phyloP scores from a whole-genome alignment of 1,139 yeast species.

The Sugiyamaella castrensis region DNA sequence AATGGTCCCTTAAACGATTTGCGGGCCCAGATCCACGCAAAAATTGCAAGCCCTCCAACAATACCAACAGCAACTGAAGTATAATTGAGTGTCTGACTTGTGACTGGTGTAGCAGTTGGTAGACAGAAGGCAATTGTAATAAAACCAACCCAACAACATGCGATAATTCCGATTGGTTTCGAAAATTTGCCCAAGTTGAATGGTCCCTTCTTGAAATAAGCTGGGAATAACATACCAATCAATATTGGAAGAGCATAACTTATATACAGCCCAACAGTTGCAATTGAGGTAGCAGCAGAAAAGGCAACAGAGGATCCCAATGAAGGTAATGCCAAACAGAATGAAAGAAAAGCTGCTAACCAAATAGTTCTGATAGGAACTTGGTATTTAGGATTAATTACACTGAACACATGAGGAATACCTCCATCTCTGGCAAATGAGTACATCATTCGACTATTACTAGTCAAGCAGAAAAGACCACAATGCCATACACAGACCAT shows the following conservation, averaged over 20 bases:
- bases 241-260: conserved; percentile 78
- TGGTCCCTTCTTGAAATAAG: conserved; percentile 66
- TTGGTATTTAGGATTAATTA: conserved; percentile 56
- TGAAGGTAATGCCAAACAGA: conserved; percentile 59
- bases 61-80: conserved; percentile 51
- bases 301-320: conserved; percentile 72
- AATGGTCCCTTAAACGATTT: conserved; percentile 25
- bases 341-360: conserved; percentile 65
- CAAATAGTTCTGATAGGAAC: conserved; percentile 73
- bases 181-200: conserved; percentile 58
- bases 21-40: conserved; percentile 31
- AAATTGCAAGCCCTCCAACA: conserved; percentile 27
- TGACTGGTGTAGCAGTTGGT: conserved; percentile 70
- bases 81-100: conserved; percentile 66
- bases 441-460: conserved; percentile 77
- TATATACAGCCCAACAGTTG: conserved; percentile 70
- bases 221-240: conserved; percentile 58
- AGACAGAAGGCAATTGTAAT: conserved; percentile 64
- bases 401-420: conserved; percentile 64
- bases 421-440: conserved; percentile 87
- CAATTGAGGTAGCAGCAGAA: conserved; percentile 84
- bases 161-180: conserved; percentile 61
- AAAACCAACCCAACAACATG: conserved; percentile 60
- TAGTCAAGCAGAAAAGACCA: conserved; percentile 47
- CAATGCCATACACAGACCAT: conserved; percentile 27